Conservation (phyloP, 306 rosid species). For the barrel medic (Medicago truncatula) region DNA sequence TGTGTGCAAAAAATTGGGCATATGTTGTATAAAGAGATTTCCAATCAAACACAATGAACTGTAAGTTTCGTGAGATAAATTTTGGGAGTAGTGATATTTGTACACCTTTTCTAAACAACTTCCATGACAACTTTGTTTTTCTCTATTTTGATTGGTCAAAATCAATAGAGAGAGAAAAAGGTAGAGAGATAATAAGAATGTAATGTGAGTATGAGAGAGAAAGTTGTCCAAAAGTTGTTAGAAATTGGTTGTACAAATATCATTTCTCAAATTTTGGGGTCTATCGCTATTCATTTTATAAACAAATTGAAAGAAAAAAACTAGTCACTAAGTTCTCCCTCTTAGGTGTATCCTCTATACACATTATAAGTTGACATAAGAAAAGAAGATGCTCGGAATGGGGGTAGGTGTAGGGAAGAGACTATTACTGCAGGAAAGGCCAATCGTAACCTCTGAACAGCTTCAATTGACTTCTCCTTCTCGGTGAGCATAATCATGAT, state of each 20-base stretch:
- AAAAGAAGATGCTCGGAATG: conserved; percentile 8
- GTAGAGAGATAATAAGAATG: too few relatives aligned
- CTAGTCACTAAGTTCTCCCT: conserved; percentile 31
- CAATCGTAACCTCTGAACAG: conserved; percentile 82
- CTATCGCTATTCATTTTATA: conserved; percentile 6
- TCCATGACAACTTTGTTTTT: too few relatives aligned
- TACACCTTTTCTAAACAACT: too few relatives aligned
- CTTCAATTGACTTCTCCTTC: conserved; percentile 65
- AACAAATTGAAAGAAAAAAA: conserved; percentile 27
- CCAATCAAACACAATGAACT: conserved; percentile 21
- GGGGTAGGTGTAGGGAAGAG: conserved; percentile 32
- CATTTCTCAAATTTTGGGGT: too few relatives aligned
- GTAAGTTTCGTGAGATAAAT: conserved; percentile 22
- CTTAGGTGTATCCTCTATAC: conserved; percentile 10
- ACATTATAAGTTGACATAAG: conserved; percentile 22
- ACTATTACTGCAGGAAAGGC: conserved; percentile 81
- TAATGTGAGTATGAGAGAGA: too few relatives aligned
- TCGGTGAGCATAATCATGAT: conserved; percentile 90
- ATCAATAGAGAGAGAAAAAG: too few relatives aligned
- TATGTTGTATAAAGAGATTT: conserved; percentile 36
- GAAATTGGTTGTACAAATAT: too few relatives aligned
- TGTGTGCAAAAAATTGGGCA: neutral
- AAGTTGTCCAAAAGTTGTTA: too few relatives aligned
- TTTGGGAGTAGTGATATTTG: too few relatives aligned
- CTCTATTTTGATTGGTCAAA: too few relatives aligned